These are phyloP conservation scores for Geotrichum klebahnii DNA, from an alignment of 1,139 yeast species.

Conservation along the genomic window DNA sequence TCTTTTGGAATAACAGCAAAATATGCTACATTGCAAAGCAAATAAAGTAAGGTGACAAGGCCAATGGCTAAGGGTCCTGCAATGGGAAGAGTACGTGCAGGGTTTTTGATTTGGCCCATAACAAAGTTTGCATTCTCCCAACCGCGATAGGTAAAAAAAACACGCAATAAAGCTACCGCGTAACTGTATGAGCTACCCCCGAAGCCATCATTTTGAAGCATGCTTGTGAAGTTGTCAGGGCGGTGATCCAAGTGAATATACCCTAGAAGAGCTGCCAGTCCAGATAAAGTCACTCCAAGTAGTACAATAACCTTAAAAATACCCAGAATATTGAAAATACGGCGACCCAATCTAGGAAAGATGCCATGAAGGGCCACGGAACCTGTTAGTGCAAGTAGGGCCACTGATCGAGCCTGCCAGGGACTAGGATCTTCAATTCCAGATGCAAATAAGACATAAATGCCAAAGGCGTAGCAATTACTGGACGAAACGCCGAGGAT, in stretches of 20 bases:
- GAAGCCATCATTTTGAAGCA: slow-evolving; percentile 35
- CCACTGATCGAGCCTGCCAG: slow-evolving; percentile 30
- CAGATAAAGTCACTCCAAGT: slow-evolving; percentile 62
- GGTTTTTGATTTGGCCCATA: slow-evolving; percentile 70
- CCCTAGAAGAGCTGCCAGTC: slow-evolving; percentile 50
- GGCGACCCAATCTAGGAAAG: slow-evolving; percentile 59
- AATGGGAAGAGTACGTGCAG: slow-evolving; percentile 59
- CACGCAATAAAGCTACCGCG: slow-evolving; percentile 54
- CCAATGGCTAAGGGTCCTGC: slow-evolving; percentile 71
- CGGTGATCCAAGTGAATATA: slow-evolving; percentile 26
- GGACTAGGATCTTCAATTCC: slow-evolving; percentile 46
- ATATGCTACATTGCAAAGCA: slow-evolving; percentile 67
- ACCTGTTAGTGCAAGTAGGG: slow-evolving; percentile 58
- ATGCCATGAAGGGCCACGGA: slow-evolving; percentile 61
- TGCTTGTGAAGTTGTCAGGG: slow-evolving; percentile 32
- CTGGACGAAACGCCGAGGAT: slow-evolving; percentile 81
- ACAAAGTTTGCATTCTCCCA: slow-evolving; percentile 79
- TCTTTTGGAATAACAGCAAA: slow-evolving; percentile 72
- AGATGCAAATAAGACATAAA: slow-evolving; percentile 57
- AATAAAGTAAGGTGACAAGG: slow-evolving; percentile 56
- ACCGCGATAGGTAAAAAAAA: slow-evolving; percentile 57
- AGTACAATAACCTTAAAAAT: slow-evolving; percentile 66
- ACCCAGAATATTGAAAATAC: slow-evolving; percentile 63
- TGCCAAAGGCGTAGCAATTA: slow-evolving; percentile 52
- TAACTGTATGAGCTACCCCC: slow-evolving; percentile 34